phyloP scores from a whole-genome alignment of 495 filamentous ascomycete species.

The Aspergillus wentii region DNA sequence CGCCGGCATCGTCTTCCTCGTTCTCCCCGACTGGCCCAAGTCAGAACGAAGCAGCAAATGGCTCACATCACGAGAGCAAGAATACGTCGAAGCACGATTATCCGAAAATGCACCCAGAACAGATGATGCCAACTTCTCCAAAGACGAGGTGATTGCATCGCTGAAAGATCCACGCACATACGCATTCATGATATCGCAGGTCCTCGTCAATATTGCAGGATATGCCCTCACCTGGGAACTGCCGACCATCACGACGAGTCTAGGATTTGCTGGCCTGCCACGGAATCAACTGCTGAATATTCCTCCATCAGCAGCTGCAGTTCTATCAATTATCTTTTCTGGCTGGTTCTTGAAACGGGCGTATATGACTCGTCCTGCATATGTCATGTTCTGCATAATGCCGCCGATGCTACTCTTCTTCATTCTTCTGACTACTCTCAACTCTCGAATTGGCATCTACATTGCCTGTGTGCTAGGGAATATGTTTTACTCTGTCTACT shows the following conservation, averaged over 20 bases:
- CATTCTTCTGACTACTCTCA: conserved; percentile 14
- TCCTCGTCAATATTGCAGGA: conserved; percentile 23
- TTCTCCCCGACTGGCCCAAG: conserved; percentile 32
- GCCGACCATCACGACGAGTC: conserved; percentile 24
- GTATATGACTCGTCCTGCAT: conserved; percentile 9
- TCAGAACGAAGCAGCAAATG: conserved; percentile 19
- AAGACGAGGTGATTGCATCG: conserved; percentile 26
- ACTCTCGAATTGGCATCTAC: conserved; percentile 18
- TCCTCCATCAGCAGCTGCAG: conserved; percentile 15
- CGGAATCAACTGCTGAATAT: conserved; percentile 30
- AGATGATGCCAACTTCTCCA: conserved; percentile 25
- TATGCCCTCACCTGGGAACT: conserved; percentile 25
- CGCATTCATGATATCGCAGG: conserved; percentile 25
- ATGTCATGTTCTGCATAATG: conserved; percentile 12
- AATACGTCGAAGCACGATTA: conserved; percentile 34
- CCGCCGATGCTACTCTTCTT: conserved; percentile 19
- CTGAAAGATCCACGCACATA: conserved; percentile 24
- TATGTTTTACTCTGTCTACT: conserved; percentile 17
- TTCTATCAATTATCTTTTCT: conserved; percentile 18
- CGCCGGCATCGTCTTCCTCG: conserved; percentile 20
- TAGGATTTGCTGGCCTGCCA: conserved; percentile 25
- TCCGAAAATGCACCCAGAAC: conserved; percentile 33
- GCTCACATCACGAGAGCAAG: conserved; percentile 37
- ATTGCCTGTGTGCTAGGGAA: conserved; percentile 21
- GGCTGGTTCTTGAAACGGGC: conserved; percentile 11